Percentiles rank a stretch among this genome's conserved stretches.
These are phyloP conservation scores for Physaria fendleri DNA, from an alignment of 345 rosid species.

Conservation along the genomic window DNA sequence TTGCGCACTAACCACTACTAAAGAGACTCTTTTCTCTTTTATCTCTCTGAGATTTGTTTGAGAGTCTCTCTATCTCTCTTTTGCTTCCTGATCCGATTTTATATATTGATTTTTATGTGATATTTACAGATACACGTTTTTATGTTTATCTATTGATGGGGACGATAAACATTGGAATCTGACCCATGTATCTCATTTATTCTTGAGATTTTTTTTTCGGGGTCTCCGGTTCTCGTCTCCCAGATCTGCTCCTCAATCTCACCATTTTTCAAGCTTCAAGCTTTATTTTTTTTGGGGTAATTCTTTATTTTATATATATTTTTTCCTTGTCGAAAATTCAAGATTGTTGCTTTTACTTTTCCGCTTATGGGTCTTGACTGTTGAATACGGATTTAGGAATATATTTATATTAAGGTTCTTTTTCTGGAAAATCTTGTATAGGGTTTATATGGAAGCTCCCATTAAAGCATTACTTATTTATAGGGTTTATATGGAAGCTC, in stretches of 20 bases:
- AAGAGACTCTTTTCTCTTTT: not conserved
- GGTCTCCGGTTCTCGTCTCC: not conserved
- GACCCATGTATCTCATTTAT: constrained; percentile 29
- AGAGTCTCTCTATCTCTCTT: constrained; percentile 16
- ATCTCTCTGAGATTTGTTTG: constrained; percentile 14
- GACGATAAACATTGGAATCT: constrained; percentile 29
- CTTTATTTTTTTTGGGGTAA: constrained; percentile 7
- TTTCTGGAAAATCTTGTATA: constrained; percentile 5
- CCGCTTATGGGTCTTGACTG: constrained; percentile 11
- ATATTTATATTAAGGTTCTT: not conserved
- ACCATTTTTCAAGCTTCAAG: constrained; percentile 18
- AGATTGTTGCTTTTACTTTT: constrained; percentile 22
- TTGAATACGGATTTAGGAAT: constrained; percentile 15
- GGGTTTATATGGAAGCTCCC: constrained; percentile 6
- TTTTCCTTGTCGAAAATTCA: not conserved
- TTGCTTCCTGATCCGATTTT: constrained; percentile 24
- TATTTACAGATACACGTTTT: constrained; percentile 28
- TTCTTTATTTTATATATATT: not conserved
- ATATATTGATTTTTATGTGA: constrained; percentile 5
- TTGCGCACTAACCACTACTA: constrained; percentile 27
- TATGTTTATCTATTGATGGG: constrained; percentile 21
- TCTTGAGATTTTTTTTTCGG: constrained; percentile 9
- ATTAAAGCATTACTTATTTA: constrained; percentile 8
- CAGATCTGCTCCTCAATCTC: constrained; percentile 30
- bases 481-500: constrained; percentile 13